A percentile compares a stretch with the other conserved stretches of the same genome.
Evolutionary conservation across 805 yeast species (phyloP).

Genomic region (Teunomyces gatunensis): DNA sequence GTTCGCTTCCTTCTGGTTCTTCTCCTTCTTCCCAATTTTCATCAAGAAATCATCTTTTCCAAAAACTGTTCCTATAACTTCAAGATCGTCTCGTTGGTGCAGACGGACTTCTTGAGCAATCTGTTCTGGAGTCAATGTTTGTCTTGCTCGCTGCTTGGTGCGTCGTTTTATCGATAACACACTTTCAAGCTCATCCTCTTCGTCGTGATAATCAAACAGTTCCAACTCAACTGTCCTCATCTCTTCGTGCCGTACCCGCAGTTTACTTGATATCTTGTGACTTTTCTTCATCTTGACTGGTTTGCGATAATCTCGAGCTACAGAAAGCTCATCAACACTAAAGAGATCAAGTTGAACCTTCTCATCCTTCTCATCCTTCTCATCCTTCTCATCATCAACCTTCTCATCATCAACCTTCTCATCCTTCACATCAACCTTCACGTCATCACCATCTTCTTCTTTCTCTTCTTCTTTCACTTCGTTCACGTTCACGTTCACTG

Average conservation of each 20-base stretch:
- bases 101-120: conserved; percentile 38
- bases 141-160: conserved; percentile 27
- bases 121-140: conserved; percentile 27
- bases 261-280: not conserved
- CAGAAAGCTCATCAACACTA: conserved; percentile 7
- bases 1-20: conserved; percentile 19
- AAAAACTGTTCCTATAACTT: conserved; percentile 24
- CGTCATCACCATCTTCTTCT: too few species aligned
- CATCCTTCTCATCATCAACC: too few species aligned
- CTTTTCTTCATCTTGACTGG: conserved; percentile 38
- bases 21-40: conserved; percentile 18
- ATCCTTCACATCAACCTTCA: too few species aligned
- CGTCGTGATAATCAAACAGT: conserved; percentile 16
- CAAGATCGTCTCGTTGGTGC: conserved; percentile 16
- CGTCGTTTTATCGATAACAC: conserved; percentile 26
- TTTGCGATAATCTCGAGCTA: conserved; percentile 14
- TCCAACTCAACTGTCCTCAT: conserved; percentile 32
- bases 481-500: too few species aligned
- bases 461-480: too few species aligned
- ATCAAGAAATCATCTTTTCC: conserved; percentile 19
- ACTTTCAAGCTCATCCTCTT: conserved; percentile 35
- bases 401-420: too few species aligned
- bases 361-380: too few species aligned
- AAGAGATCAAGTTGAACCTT: not conserved
- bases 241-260: conserved; percentile 16